Percentiles rank a stretch among this genome's conserved stretches.
phyloP scores from a whole-genome alignment of 192 early-diverging fungal genomes.

The Geosiphon pyriformis region DNA sequence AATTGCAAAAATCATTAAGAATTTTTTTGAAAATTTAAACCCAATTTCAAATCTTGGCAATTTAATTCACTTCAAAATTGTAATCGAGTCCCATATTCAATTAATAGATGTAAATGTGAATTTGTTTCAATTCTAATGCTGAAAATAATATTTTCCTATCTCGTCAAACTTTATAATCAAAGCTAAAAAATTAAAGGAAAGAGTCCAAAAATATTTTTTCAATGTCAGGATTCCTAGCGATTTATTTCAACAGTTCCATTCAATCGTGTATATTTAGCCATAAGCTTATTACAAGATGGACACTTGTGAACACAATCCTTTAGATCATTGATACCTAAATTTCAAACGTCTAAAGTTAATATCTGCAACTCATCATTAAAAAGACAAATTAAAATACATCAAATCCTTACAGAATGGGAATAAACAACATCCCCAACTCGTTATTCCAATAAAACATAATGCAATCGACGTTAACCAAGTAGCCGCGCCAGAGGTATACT shows the following conservation, averaged over 20 bases:
- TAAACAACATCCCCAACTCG: slow-evolving; percentile 11
- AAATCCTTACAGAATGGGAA: slow-evolving; percentile 12
- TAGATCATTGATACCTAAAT: slow-evolving; percentile 5
- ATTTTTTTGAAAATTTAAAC: too few species aligned
- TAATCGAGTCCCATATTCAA: too few species aligned
- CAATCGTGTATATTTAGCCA: slow-evolving; percentile 21
- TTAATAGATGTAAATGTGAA: too few species aligned
- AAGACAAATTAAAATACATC: background rate
- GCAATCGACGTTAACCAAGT: background rate
- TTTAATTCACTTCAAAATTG: too few species aligned
- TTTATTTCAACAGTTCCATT: slow-evolving; percentile 9
- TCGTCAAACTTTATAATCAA: too few species aligned
- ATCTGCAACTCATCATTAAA: background rate
- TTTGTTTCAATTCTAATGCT: too few species aligned
- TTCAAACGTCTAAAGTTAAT: background rate
- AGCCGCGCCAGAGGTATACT: background rate
- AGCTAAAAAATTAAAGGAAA: too few species aligned
- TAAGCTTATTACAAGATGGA: slow-evolving; percentile 12
- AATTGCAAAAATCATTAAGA: too few species aligned
- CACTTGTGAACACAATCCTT: slow-evolving; percentile 15
- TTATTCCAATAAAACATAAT: background rate
- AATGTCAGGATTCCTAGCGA: too few species aligned
- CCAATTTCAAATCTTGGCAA: too few species aligned
- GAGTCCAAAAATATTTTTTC: too few species aligned
- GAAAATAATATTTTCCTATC: too few species aligned